Evolutionary conservation across 108 stramenopile genomes (phyloP).

Genomic region (Chaetoceros muelleri): DNA sequence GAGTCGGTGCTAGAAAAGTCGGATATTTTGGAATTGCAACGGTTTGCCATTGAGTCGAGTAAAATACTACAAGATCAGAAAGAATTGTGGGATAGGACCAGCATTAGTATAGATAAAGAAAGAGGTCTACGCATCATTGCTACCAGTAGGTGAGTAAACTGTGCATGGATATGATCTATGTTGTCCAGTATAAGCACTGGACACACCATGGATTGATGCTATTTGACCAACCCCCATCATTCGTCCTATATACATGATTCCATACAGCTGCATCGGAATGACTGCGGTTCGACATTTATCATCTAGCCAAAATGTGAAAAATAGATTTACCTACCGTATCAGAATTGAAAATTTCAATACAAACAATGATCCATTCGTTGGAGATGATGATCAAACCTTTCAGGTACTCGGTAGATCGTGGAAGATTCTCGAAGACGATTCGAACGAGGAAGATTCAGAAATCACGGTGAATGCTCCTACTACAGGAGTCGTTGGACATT

Average conservation of each 20-base stretch:
- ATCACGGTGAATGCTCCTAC: slow-evolving; percentile 31
- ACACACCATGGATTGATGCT: slow-evolving; percentile 9
- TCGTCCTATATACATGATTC: neutral
- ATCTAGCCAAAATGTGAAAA: slow-evolving; percentile 9
- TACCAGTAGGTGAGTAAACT: slow-evolving; percentile 8
- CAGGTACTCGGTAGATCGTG: slow-evolving; percentile 45
- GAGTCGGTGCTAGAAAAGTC: neutral
- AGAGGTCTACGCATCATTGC: slow-evolving; percentile 10
- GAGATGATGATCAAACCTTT: slow-evolving; percentile 10
- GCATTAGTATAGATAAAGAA: slow-evolving; percentile 2
- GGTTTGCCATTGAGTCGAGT: slow-evolving; percentile 15
- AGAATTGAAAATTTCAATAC: slow-evolving; percentile 26
- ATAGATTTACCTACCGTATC: slow-evolving; percentile 40
- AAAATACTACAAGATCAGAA: slow-evolving; percentile 15
- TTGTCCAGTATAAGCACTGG: slow-evolving; percentile 1
- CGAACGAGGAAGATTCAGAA: slow-evolving; percentile 1
- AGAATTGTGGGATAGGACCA: slow-evolving; percentile 8
- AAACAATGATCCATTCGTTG: neutral
- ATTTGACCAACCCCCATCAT: neutral
- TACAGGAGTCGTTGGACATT: slow-evolving; percentile 45
- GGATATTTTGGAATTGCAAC: slow-evolving; percentile 3
- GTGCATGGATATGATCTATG: neutral
- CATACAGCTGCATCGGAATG: slow-evolving; percentile 12
- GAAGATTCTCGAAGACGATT: slow-evolving; percentile 25
- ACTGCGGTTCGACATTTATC: slow-evolving; percentile 7